Percentiles rank a stretch among this genome's conserved stretches.
Evolutionary conservation across 352 stramenopile species (phyloP).

Genomic region (Phytophthora agathidicida): DNA sequence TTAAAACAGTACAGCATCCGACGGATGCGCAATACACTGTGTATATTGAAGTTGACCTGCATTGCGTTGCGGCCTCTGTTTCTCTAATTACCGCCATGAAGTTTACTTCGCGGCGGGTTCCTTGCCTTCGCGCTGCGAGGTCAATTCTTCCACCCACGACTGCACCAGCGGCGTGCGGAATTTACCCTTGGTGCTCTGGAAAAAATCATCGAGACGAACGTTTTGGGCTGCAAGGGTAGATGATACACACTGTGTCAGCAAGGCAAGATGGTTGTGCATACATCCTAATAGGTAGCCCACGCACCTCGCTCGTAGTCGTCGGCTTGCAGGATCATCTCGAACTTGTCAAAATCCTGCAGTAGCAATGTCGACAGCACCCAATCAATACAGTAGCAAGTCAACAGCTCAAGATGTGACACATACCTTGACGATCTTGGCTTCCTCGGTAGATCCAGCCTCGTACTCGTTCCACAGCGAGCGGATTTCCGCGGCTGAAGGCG

Average conservation of each 20-base stretch:
- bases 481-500: constrained; percentile 64
- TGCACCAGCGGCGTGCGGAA: constrained; percentile 84
- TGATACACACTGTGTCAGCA: constrained; percentile 1
- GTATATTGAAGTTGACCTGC: constrained; percentile 5
- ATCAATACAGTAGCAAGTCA: not conserved
- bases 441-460: constrained; percentile 77
- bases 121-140: constrained; percentile 44
- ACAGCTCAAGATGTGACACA: not conserved
- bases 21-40: too few relatives aligned
- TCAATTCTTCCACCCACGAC: constrained; percentile 76
- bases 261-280: not conserved
- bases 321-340: constrained; percentile 96
- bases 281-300: not conserved
- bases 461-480: constrained; percentile 88
- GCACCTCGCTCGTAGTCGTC: constrained; percentile 92
- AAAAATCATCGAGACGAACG: constrained; percentile 75
- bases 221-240: constrained; percentile 46
- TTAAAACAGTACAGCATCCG: too few relatives aligned
- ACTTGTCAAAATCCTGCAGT: constrained; percentile 93
- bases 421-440: constrained; percentile 91
- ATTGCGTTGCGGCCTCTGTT: too few relatives aligned
- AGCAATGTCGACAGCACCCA: constrained; percentile 6
- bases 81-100: too few relatives aligned
- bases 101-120: constrained; percentile 2
- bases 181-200: constrained; percentile 81